Base-by-base conservation (phyloP, 2,329 filamentous ascomycete species). In the Penicillium sp. region DNA sequence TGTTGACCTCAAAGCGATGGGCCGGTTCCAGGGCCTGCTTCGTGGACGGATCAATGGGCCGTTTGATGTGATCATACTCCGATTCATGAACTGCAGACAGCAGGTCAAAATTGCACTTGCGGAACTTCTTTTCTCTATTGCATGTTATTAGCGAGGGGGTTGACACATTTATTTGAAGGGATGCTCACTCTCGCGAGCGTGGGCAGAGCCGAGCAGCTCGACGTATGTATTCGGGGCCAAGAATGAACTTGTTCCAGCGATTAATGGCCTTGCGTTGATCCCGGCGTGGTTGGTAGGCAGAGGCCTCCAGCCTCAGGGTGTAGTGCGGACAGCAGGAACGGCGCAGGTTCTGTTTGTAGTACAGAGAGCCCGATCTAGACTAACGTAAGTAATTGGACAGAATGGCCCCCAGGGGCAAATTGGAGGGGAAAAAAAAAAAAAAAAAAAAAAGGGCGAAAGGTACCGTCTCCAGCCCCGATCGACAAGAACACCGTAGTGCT, bases 261-360 rank as follows among this genome's bases (percentile, higher is more conserved):
- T 79, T 78, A 55, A 78, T 67, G 12, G 76, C 75, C 55, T 75
- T 72, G 32, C 75, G 71, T 55, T 80, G 77, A 55, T 78, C 76
- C 46, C 69, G 72, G 37, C 70, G 67, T n/a, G 77, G 64, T 51
- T 70, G 70, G 60, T 75, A 79, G 23, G 67, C 69, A 3, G 69
- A 62, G 1, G 71, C 75, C 58, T 77, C 71, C 37, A 80, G 66
- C 42, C 77, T 74, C 56, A 80, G 68, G 10, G 77, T 79, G 58
- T 80, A 97, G 67, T 97, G 91, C 37, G 92, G 91, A 70, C 94
- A 99, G 66, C 94, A 99, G 55, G 91, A 89, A 50, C 85, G 80
- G 52, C 82, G 81, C 63, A 90, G 86, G 70, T 80, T 78, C 57
- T 75, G 77, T 60, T 78, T 79, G 61, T 80, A 80, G 62, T 78